These are phyloP conservation scores for Apiospora saccharicola DNA, from an alignment of 2,329 filamentous ascomycete genomes.

Conservation along the genomic window DNA sequence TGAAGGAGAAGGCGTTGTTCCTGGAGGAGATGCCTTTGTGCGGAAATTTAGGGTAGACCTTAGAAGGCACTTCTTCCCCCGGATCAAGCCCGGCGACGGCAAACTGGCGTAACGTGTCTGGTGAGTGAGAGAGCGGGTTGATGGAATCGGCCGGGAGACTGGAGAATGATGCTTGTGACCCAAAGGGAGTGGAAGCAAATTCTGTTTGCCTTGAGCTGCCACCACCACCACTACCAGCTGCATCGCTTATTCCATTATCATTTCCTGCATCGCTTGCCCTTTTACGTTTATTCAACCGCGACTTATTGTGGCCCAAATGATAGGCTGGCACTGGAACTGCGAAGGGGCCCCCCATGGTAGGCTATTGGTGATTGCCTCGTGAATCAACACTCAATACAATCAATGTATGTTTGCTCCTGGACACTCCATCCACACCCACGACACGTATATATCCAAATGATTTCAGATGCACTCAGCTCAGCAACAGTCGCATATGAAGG, in stretches of 20 bases:
- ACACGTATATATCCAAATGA: neutral
- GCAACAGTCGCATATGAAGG: neutral
- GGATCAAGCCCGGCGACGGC: slow-evolving; percentile 59
- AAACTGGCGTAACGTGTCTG: slow-evolving; percentile 60
- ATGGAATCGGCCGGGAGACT: slow-evolving; percentile 47
- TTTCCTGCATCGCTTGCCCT: slow-evolving; percentile 32
- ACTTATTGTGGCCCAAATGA: slow-evolving; percentile 35
- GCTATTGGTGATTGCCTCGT: neutral
- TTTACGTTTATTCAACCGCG: slow-evolving; percentile 44
- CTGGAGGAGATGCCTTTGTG: slow-evolving; percentile 52
- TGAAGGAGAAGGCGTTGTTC: slow-evolving; percentile 40
- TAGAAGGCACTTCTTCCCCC: slow-evolving; percentile 51
- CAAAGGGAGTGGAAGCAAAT: slow-evolving; percentile 24
- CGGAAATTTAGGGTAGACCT: slow-evolving; percentile 55
- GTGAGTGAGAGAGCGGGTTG: slow-evolving; percentile 64
- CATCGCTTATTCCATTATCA: neutral
- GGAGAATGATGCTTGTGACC: slow-evolving; percentile 31
- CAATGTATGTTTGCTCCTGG: neutral
- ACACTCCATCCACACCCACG: neutral
- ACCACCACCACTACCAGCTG: neutral
- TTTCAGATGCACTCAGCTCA: neutral
- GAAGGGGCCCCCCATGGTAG: slow-evolving; percentile 38
- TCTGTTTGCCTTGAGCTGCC: neutral
- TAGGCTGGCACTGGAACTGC: slow-evolving; percentile 40
- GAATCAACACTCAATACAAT: neutral